Percentiles rank a stretch among this genome's conserved stretches.
Evolutionary conservation across 192 early-diverging fungal species (phyloP).

Genomic region (Umbelopsis vinacea): DNA sequence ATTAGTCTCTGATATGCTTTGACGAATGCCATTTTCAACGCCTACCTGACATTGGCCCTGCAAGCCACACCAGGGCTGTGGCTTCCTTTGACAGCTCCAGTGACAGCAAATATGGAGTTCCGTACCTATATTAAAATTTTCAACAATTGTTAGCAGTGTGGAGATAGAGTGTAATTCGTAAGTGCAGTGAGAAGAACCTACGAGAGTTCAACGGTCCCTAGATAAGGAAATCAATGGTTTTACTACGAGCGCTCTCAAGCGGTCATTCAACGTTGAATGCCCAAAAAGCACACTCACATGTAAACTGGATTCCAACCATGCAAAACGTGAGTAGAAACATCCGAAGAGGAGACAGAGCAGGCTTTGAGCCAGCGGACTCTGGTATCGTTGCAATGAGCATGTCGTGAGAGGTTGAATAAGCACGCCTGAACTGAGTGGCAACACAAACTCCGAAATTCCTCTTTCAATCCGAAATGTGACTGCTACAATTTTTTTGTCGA

Average conservation of each 20-base stretch:
- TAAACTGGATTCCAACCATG: conserved; percentile 71
- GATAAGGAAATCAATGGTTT: background rate
- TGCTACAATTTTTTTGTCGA: background rate
- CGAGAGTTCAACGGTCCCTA: conserved; percentile 75
- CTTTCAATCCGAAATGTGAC: background rate
- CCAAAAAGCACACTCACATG: conserved; percentile 52
- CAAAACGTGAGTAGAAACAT: conserved; percentile 54
- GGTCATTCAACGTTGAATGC: background rate
- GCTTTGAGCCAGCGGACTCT: background rate
- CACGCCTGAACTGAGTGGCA: no score
- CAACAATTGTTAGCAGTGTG: background rate
- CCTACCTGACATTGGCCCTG: conserved; percentile 73
- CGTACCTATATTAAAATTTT: conserved; percentile 28
- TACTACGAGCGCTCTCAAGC: background rate
- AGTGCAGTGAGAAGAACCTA: conserved; percentile 24
- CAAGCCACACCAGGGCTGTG: conserved; percentile 89
- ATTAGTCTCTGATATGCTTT: background rate
- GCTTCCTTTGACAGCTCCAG: conserved; percentile 77
- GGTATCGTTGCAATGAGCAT: background rate
- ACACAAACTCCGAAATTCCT: background rate
- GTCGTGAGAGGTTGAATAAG: background rate
- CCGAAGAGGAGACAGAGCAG: conserved; percentile 3
- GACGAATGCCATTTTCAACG: background rate
- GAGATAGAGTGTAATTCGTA: background rate
- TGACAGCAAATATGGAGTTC: conserved; percentile 80